Base-by-base conservation (phyloP, 305 asterid genomes). In the Euphrasia arctica region DNA sequence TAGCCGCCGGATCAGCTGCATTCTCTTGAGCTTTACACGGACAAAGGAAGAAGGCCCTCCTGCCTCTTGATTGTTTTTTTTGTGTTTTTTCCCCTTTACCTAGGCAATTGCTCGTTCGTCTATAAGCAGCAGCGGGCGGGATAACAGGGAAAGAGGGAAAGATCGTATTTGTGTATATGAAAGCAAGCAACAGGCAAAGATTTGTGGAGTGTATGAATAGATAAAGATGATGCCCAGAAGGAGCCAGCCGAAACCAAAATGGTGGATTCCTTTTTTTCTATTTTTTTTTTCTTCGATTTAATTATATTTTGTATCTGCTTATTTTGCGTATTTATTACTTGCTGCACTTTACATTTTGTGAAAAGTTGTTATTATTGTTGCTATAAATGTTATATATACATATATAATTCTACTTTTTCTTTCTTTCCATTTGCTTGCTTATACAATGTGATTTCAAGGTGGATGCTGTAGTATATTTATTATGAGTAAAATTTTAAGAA, bases 1-100 rank as follows among this genome's bases (percentile, higher is more conserved):
- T 68, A 64, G 79, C 81, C 65, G 43, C 81, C 65, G 43, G 67
- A 70, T 68, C 74, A 63, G 69, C 39, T 54, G 74, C 67, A 54
- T 73, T 34, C 69, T 74, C 69, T 61, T 72, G 76, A 72, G 74
- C 58, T 22, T 50, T 66, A 58, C 14, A 52, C 62, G 78, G 75
- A 64, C 62, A 59, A 68, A 67, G 82, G 68, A 72, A 9, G 28
- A 18, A 54, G 58, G 22, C 22, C 22, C 34, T 4, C n/a, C 13
- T 2, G 58, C 58, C 58, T 54, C 58, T 54, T 32, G 58, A 18
- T 54, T 9, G 12, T 54, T 8, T 7, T 54, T 22, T 22, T 18
- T 49, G 14, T 14, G 25, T 12, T 49, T 22, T 54, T 54, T 9
- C 8, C 9, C 55, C 55, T 50, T 50, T 14, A 13, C 28, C 55